These are phyloP conservation scores for Botryosphaeria agaves DNA, from an alignment of 2,329 filamentous ascomycete species.

Conservation along the genomic window DNA sequence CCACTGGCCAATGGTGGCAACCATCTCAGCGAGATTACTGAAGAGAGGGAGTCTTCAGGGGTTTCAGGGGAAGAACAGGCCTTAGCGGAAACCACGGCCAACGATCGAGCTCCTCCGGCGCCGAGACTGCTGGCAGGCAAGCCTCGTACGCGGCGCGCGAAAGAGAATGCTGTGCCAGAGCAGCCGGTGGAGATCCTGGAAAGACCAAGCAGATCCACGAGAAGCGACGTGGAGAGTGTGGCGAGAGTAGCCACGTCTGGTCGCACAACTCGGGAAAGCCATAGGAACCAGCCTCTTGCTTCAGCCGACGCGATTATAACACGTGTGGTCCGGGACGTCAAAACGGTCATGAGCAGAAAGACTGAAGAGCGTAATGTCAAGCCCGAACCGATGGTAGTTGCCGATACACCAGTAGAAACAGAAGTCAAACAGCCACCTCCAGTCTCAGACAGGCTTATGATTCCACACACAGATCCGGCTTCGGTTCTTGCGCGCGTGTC, in stretches of 20 bases:
- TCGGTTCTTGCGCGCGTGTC: conserved; percentile 26
- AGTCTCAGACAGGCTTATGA: too few relatives aligned
- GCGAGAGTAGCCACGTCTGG: background rate
- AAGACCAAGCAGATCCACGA: conserved; percentile 16
- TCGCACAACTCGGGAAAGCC: background rate
- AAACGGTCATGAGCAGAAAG: background rate
- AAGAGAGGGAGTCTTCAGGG: conserved; percentile 21
- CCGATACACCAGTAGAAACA: conserved; percentile 7
- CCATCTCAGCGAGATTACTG: conserved; percentile 19
- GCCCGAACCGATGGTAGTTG: conserved; percentile 5
- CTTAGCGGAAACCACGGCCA: conserved; percentile 28
- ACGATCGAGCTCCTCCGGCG: conserved; percentile 17
- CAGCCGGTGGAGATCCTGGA: conserved; percentile 15
- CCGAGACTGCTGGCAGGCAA: too few relatives aligned
- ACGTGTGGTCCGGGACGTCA: too few relatives aligned
- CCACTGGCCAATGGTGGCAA: conserved; percentile 16
- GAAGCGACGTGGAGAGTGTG: conserved; percentile 11
- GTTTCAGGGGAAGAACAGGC: conserved; percentile 19
- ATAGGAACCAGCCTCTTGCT: background rate
- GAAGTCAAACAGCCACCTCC: too few relatives aligned
- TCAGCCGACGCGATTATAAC: too few relatives aligned
- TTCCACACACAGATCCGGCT: conserved; percentile 24
- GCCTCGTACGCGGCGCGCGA: too few relatives aligned
- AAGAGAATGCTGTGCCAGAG: conserved; percentile 19
- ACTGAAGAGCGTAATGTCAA: background rate